These are phyloP conservation scores for Scedosporium aurantiacum DNA, from an alignment of 2,329 filamentous ascomycete genomes.

Conservation along the genomic window DNA sequence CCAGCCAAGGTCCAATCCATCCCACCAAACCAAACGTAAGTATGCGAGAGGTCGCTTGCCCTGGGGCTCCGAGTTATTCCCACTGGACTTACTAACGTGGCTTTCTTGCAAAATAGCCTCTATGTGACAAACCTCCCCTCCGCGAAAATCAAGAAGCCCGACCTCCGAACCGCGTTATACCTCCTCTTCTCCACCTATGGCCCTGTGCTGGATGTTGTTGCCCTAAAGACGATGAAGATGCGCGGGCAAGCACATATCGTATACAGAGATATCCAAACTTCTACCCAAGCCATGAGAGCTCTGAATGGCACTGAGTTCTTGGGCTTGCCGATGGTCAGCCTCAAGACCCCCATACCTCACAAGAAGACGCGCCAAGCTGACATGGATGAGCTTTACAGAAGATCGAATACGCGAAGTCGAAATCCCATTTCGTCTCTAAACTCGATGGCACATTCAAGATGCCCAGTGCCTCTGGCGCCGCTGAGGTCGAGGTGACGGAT, in stretches of 20 bases:
- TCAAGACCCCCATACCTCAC: neutral
- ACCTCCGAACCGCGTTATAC: slow-evolving; percentile 79
- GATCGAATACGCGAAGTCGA: slow-evolving; percentile 83
- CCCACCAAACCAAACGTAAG: slow-evolving; percentile 67
- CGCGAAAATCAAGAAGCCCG: slow-evolving; percentile 79
- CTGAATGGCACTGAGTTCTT: slow-evolving; percentile 80
- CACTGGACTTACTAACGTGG: slow-evolving; percentile 4
- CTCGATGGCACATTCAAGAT: slow-evolving; percentile 82
- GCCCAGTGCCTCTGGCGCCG: slow-evolving; percentile 41
- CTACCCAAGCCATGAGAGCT: slow-evolving; percentile 84
- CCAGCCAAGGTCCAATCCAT: slow-evolving; percentile 42
- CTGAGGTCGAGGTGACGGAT: slow-evolving; percentile 55
- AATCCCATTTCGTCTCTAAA: slow-evolving; percentile 80
- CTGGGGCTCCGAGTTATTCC: neutral
- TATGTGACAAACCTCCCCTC: slow-evolving; percentile 81
- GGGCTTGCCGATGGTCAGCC: slow-evolving; percentile 64
- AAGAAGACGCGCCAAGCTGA: slow-evolving; percentile 10
- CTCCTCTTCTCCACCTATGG: slow-evolving; percentile 92
- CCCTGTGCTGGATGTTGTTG: slow-evolving; percentile 81
- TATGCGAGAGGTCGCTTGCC: slow-evolving; percentile 29
- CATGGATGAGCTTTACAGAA: slow-evolving; percentile 39
- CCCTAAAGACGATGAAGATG: slow-evolving; percentile 83
- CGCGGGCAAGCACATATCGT: slow-evolving; percentile 90
- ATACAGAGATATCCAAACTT: slow-evolving; percentile 80
- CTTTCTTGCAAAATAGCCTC: slow-evolving; percentile 41